Evolutionary conservation across 768 basidiomycete genomes (phyloP), one percentile per base, ranked within the genome.

Genomic region (Grammothele lineata): DNA sequence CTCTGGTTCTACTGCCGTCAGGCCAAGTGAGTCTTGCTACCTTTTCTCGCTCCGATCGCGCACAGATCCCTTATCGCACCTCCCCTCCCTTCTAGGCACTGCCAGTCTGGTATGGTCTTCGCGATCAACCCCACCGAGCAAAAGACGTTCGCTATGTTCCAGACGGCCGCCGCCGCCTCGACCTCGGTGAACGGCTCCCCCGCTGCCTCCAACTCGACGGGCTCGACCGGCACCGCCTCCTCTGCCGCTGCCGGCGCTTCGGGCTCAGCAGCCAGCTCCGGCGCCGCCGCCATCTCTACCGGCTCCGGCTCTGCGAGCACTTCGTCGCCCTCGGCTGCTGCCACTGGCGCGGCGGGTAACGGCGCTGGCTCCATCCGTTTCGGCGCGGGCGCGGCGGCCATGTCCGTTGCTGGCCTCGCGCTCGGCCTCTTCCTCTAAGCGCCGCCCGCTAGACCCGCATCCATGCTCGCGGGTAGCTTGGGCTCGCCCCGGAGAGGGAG

Each of bases 1-100:
- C 62, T 80, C 21, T 84, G 80, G 80, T 81, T 83, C 71, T 80
- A 70, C 72, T 83, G 80, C 52, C 70, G 67, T 15, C 79, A 82
- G 62, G 69, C 66, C 1, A 55, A 10, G 64, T 65, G 63, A 67
- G n/a, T 58, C 46, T 3, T 50, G 47, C 24, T 24, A 24, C 37
- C 9, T n/a, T n/a, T 21, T n/a, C n/a, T n/a, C n/a, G 10, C 61
- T 66, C 24, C 57, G 45, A 1, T 45, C 40, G 23, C 15, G 22
- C 21, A 18, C 34, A 14, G 24, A 42, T 5, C 44, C 50, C 11
- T 21, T 10, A 27, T 22, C 25, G 64, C 43, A 43, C 36, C 40
- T n/a, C n/a, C n/a, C n/a, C n/a, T n/a, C n/a, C n/a, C n/a, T n/a
- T n/a, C 47, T 47, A 74, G 66, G 48, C 78, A 80, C 60, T 84